Evolutionary conservation across 2,329 filamentous ascomycete genomes (phyloP).

Genomic region (Penicillium sp.): DNA sequence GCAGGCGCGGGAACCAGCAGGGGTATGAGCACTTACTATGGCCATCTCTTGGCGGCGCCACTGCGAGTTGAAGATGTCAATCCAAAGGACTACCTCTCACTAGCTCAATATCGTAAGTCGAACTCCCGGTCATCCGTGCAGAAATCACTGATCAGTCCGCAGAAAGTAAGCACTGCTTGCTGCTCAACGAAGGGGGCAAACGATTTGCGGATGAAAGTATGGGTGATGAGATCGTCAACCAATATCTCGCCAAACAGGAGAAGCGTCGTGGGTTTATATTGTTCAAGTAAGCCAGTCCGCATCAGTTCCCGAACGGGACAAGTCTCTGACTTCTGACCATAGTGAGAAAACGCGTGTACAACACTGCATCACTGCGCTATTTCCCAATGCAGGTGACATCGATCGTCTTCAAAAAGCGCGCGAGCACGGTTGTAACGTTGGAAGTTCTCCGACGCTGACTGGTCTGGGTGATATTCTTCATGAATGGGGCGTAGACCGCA

Average conservation of each 20-base stretch:
- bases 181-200: slow-evolving; percentile 24
- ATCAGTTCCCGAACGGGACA: not conserved
- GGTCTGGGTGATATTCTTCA: slow-evolving; percentile 18
- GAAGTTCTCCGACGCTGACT: slow-evolving; percentile 18
- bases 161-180: slow-evolving; percentile 29
- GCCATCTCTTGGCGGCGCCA: slow-evolving; percentile 29
- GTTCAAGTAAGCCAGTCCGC: slow-evolving; percentile 18
- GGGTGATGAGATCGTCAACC: slow-evolving; percentile 31
- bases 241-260: slow-evolving; percentile 29
- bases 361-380: slow-evolving; percentile 23
- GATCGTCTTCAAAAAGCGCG: slow-evolving; percentile 29
- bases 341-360: slow-evolving; percentile 26
- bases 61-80: slow-evolving; percentile 22
- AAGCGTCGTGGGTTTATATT: slow-evolving; percentile 28
- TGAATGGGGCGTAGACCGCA: slow-evolving; percentile 24
- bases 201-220: slow-evolving; percentile 28
- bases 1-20: slow-evolving; percentile 27
- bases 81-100: slow-evolving; percentile 25
- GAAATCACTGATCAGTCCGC: not conserved
- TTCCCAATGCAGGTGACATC: slow-evolving; percentile 28
- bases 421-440: slow-evolving; percentile 29
- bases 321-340: not conserved
- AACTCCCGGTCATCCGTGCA: not conserved
- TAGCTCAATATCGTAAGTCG: slow-evolving; percentile 29
- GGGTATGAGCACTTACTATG: slow-evolving; percentile 31